Evolutionary conservation across 1,284 basidiomycete genomes (phyloP).

Genomic region (Rhodotorula sp.): DNA sequence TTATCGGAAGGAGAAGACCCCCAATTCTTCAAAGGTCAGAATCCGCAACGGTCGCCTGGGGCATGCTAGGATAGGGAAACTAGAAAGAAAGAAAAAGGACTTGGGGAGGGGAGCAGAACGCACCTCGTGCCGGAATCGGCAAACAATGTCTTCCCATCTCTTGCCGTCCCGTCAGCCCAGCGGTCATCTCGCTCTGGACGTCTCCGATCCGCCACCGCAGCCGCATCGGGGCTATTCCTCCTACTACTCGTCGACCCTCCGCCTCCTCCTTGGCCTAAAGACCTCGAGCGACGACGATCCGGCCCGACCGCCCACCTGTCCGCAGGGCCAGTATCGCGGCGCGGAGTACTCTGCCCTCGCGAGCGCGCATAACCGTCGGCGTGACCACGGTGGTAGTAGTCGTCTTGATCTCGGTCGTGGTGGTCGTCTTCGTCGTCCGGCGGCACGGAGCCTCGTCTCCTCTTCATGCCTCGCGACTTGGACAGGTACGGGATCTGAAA

Average conservation of each 20-base stretch:
- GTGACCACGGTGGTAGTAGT: neutral
- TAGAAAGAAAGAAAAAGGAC: too few relatives aligned
- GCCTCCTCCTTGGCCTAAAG: neutral
- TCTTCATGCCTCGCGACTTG: slow-evolving; percentile 9
- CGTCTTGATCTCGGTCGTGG: neutral
- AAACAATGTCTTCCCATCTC: neutral
- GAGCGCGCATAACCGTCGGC: too few relatives aligned
- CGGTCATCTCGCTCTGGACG: slow-evolving; percentile 2
- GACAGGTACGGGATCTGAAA: slow-evolving; percentile 25
- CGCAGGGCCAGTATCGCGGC: too few relatives aligned
- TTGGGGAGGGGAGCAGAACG: too few relatives aligned
- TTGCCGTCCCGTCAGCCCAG: neutral
- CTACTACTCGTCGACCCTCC: neutral
- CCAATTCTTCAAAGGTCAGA: too few relatives aligned
- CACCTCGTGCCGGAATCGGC: too few relatives aligned
- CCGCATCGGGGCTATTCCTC: too few relatives aligned
- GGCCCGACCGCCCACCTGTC: neutral
- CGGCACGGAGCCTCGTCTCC: slow-evolving; percentile 2
- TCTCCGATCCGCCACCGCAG: neutral
- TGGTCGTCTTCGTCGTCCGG: neutral
- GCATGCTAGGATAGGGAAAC: too few relatives aligned
- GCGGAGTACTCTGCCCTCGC: too few relatives aligned
- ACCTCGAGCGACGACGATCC: neutral
- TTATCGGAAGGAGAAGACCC: too few relatives aligned
- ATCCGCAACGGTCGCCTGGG: too few relatives aligned